phyloP scores from a whole-genome alignment of 306 rosid species.

The Bauhinia variegata region DNA sequence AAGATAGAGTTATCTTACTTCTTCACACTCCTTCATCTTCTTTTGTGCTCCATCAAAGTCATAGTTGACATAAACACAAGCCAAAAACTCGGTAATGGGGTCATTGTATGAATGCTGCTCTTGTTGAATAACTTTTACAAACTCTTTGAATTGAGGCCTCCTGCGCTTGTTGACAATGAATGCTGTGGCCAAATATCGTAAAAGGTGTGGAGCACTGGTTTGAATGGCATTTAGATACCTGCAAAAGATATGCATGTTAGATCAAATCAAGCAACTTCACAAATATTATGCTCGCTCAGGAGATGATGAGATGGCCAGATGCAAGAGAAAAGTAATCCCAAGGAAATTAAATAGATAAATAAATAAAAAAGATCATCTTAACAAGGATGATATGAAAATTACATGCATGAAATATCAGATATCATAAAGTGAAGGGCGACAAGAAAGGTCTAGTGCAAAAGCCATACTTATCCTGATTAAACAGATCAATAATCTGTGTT shows the following conservation, averaged over 20 bases:
- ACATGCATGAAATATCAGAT: not conserved
- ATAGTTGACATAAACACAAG: constrained; percentile 86
- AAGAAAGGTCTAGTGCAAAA: constrained; percentile 14
- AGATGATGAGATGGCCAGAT: too few relatives aligned
- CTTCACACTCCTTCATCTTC: constrained; percentile 98
- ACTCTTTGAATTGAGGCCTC: constrained; percentile 94
- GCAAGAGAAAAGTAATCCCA: not conserved
- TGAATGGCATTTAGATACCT: constrained; percentile 97
- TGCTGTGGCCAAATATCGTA: constrained; percentile 94
- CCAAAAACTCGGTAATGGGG: constrained; percentile 91
- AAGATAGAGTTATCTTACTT: constrained; percentile 58
- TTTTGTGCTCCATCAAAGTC: constrained; percentile 95
- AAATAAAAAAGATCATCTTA: constrained; percentile 5
- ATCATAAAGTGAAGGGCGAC: not conserved
- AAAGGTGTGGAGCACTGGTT: constrained; percentile 94
- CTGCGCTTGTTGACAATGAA: constrained; percentile 95
- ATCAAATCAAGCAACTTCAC: constrained; percentile 2
- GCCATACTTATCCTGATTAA: constrained; percentile 90
- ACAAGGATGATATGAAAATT: constrained; percentile 5
- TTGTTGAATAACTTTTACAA: constrained; percentile 90
- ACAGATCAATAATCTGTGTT: constrained; percentile 89
- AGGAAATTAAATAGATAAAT: too few relatives aligned
- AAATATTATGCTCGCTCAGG: constrained; percentile 2
- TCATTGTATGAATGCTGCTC: constrained; percentile 87
- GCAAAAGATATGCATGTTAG: constrained; percentile 31